Evolutionary conservation across 2,329 filamentous ascomycete genomes (phyloP).

Genomic region (Knufia fluminis): DNA sequence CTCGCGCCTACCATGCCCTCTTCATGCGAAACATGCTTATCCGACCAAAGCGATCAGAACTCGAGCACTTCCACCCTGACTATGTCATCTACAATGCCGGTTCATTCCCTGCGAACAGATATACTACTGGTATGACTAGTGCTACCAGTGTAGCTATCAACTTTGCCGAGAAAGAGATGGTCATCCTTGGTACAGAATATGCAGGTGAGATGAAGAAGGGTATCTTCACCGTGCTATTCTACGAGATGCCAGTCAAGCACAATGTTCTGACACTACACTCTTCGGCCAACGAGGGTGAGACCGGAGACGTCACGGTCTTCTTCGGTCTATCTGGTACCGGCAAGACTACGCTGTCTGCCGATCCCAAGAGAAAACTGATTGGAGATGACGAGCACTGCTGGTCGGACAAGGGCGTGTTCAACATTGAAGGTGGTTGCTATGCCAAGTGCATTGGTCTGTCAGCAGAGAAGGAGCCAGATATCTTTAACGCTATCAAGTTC

Average conservation of each 20-base stretch:
- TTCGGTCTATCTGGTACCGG: slow-evolving; percentile 97
- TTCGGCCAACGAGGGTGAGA: slow-evolving; percentile 90
- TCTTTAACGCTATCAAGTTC: slow-evolving; percentile 90
- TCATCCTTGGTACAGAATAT: slow-evolving; percentile 97
- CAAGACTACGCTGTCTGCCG: slow-evolving; percentile 96
- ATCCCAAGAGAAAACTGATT: slow-evolving; percentile 91
- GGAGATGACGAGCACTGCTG: slow-evolving; percentile 99
- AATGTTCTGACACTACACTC: slow-evolving; percentile 97
- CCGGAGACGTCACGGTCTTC: slow-evolving; percentile 96
- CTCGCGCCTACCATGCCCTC: slow-evolving; percentile 96
- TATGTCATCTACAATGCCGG: slow-evolving; percentile 99
- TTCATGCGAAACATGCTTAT: slow-evolving; percentile 99
- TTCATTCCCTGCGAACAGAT: slow-evolving; percentile 96
- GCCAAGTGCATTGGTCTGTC: slow-evolving; percentile 97
- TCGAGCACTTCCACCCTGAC: slow-evolving; percentile 96
- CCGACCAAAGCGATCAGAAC: slow-evolving; percentile 78
- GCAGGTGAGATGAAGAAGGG: slow-evolving; percentile 98
- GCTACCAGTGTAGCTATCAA: slow-evolving; percentile 97
- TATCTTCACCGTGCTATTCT: slow-evolving; percentile 98
- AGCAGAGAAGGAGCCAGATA: slow-evolving; percentile 98
- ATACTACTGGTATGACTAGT: slow-evolving; percentile 96
- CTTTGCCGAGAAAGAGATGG: slow-evolving; percentile 99
- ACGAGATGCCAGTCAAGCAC: slow-evolving; percentile 99
- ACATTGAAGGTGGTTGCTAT: slow-evolving; percentile 99
- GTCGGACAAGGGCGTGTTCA: slow-evolving; percentile 94